phyloP scores from a whole-genome alignment of 2,329 filamentous ascomycete species.

The Penicillium sp. region DNA sequence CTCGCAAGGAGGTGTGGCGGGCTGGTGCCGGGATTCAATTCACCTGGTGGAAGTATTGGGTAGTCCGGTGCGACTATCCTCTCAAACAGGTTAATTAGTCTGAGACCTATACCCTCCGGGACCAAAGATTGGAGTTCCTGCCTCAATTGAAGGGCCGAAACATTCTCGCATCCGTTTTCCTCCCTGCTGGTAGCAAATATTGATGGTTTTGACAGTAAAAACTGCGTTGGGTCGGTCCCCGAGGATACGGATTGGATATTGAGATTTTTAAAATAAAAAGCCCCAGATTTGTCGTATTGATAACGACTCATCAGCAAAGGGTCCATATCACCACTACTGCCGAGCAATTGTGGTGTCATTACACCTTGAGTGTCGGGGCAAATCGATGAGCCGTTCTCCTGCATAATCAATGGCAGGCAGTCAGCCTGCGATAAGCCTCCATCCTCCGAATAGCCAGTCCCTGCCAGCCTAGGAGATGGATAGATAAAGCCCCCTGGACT shows the following conservation, averaged over 20 bases:
- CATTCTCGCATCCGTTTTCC: background rate
- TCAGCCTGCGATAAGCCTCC: background rate
- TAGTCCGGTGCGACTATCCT: background rate
- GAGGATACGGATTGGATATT: background rate
- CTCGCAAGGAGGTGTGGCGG: constrained; percentile 2
- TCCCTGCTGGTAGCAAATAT: background rate
- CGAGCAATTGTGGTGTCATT: background rate
- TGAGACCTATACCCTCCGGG: background rate
- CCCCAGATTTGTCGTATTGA: background rate
- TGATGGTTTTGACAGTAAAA: constrained; percentile 1
- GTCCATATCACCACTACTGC: constrained; percentile 1
- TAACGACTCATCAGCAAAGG: constrained; percentile 1
- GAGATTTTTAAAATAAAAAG: constrained; percentile 1
- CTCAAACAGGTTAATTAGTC: background rate
- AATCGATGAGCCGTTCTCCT: background rate
- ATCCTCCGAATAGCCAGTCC: background rate
- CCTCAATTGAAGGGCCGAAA: background rate
- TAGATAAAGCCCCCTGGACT: background rate
- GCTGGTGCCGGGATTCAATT: background rate
- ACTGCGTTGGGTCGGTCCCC: background rate
- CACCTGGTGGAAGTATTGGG: background rate
- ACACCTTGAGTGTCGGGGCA: background rate
- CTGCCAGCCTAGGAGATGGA: background rate
- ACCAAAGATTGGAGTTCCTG: background rate
- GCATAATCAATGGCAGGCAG: background rate